A percentile compares a stretch with the other conserved stretches of the same genome.
Conservation (phyloP, 106 monocot species). For the Dioscorea alata region DNA sequence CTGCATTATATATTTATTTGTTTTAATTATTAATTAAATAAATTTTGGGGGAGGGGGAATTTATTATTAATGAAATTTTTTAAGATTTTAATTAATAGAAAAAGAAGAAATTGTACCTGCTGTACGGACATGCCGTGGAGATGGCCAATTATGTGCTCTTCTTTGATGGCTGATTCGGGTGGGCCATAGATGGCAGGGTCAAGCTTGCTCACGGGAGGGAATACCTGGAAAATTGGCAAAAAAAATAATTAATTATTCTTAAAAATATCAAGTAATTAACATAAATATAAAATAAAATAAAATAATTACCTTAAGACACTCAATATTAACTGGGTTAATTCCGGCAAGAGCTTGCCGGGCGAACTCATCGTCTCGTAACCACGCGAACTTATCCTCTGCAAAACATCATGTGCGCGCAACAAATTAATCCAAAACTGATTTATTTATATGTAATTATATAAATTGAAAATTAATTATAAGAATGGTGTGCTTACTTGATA, state of each 20-base stretch:
- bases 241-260: no score
- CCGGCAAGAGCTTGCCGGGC: slow-evolving; percentile 78
- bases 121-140: slow-evolving; percentile 81
- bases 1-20: not conserved
- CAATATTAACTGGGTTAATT: slow-evolving; percentile 88
- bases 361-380: slow-evolving; percentile 96
- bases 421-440: no score
- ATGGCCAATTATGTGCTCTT: slow-evolving; percentile 71
- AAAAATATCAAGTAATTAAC: no score
- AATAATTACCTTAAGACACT: slow-evolving; percentile 52
- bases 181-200: slow-evolving; percentile 76
- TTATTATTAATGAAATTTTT: not conserved
- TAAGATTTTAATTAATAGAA: not conserved
- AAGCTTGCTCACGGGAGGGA: slow-evolving; percentile 84
- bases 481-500: slow-evolving; percentile 49
- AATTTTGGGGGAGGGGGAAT: not conserved
- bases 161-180: slow-evolving; percentile 75
- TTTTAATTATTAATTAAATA: no score
- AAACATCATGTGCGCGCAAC: no score
- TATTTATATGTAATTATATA: not conserved
- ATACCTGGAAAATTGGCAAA: slow-evolving; percentile 32
- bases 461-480: not conserved
- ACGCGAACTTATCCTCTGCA: slow-evolving; percentile 94
- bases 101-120: slow-evolving; percentile 33
- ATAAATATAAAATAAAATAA: no score